phyloP scores from a whole-genome alignment of 768 basidiomycete genomes.

The Leccinum rimulosum region DNA sequence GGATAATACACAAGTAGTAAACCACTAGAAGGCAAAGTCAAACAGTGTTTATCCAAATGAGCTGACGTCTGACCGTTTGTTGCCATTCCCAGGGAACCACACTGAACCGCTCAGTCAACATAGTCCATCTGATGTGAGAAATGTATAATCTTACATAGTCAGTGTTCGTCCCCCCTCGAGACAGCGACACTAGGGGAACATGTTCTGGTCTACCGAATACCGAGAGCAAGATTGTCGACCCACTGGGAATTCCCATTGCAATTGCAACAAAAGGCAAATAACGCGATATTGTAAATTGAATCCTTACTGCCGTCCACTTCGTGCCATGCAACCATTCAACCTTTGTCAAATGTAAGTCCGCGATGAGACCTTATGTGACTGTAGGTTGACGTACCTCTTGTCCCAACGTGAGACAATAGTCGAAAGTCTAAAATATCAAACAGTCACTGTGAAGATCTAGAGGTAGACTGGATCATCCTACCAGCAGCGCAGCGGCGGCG shows the following conservation, averaged over 20 bases:
- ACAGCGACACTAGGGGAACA: constrained; percentile 4
- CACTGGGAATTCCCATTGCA: constrained; percentile 14
- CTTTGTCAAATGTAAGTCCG: constrained; percentile 2
- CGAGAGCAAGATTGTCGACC: background rate
- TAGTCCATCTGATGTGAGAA: background rate
- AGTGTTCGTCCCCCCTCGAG: background rate
- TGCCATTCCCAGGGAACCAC: constrained; percentile 11
- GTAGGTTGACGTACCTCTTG: constrained; percentile 6
- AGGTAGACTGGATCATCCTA: background rate
- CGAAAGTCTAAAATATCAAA: constrained; percentile 10
- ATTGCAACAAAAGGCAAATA: constrained; percentile 22
- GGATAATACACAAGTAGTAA: constrained; percentile 14
- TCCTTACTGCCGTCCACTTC: constrained; percentile 16
- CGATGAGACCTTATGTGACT: background rate
- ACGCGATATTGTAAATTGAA: constrained; percentile 19
- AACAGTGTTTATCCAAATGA: background rate
- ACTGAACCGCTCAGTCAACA: constrained; percentile 5
- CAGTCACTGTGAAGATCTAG: background rate
- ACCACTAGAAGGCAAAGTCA: constrained; percentile 5
- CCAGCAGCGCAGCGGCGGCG: constrained; percentile 13
- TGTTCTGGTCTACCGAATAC: background rate
- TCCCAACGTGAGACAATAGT: constrained; percentile 16
- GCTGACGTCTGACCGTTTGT: constrained; percentile 1
- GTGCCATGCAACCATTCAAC: constrained; percentile 17
- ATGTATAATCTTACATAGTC: constrained; percentile 6